phyloP scores from a whole-genome alignment of 306 rosid genomes.

The Crataegus laevigata region DNA sequence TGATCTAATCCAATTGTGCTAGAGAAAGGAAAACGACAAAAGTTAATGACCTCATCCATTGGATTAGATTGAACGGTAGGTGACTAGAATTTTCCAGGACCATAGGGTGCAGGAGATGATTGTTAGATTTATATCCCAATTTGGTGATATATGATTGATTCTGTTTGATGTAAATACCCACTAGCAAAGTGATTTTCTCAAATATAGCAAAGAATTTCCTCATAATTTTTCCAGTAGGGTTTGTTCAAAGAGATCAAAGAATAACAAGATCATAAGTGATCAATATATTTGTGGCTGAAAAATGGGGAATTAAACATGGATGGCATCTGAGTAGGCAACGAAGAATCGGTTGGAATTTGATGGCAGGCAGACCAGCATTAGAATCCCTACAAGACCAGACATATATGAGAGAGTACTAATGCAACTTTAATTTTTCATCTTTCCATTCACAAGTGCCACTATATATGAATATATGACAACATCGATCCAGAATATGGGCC shows the following conservation, averaged over 20 bases:
- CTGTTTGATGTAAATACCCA: neutral
- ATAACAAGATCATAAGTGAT: neutral
- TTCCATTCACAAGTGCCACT: neutral
- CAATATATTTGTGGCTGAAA: no score
- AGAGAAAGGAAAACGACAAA: no score
- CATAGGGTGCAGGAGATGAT: no score
- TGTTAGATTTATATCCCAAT: no score
- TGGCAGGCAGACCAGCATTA: neutral
- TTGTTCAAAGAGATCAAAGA: no score
- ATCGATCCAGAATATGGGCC: neutral
- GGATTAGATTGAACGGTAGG: no score
- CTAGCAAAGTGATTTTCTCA: neutral
- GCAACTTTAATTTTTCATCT: neutral
- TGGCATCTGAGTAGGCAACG: constrained; percentile 6
- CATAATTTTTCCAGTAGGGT: neutral
- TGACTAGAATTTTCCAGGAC: no score
- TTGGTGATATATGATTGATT: neutral
- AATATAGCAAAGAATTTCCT: neutral
- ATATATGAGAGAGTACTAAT: neutral
- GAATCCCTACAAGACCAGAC: neutral
- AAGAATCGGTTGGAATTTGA: neutral
- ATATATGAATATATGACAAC: neutral
- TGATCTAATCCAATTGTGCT: no score
- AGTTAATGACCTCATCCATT: no score
- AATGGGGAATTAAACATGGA: neutral